A percentile compares a stretch with the other conserved stretches of the same genome.
Conservation (phyloP, 495 filamentous ascomycete genomes). For the Ramalina intermedia region DNA sequence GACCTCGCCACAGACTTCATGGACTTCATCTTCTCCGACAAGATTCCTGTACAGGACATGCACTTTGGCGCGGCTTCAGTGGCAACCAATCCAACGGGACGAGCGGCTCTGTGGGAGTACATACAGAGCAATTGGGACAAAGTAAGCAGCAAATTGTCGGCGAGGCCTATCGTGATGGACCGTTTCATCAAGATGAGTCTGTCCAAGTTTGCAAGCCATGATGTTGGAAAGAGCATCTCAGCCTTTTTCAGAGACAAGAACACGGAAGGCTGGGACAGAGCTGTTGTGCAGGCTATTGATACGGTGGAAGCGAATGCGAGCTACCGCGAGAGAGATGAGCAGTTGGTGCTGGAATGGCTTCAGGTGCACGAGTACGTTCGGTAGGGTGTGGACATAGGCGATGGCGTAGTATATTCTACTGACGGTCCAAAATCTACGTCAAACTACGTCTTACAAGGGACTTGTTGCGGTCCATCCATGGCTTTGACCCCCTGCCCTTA, state of each 20-base stretch:
- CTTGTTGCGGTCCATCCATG: too few species aligned
- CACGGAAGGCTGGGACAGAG: constrained; percentile 65
- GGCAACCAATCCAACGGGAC: constrained; percentile 52
- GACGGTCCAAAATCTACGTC: too few species aligned
- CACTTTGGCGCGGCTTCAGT: constrained; percentile 64
- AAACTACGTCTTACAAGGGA: too few species aligned
- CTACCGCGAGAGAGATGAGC: constrained; percentile 61
- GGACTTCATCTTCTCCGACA: constrained; percentile 65
- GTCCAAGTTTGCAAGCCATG: constrained; percentile 56
- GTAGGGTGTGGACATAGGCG: neutral
- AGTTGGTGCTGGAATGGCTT: constrained; percentile 57
- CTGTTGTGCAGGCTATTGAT: constrained; percentile 63
- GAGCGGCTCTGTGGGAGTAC: constrained; percentile 67
- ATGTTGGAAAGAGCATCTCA: constrained; percentile 61
- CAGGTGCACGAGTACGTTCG: constrained; percentile 41
- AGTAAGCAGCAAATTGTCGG: constrained; percentile 51
- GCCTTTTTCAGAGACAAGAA: constrained; percentile 74
- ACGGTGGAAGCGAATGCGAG: constrained; percentile 62
- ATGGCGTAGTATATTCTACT: too few species aligned
- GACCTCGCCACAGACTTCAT: constrained; percentile 56
- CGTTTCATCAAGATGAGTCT: constrained; percentile 68
- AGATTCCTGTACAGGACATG: constrained; percentile 67
- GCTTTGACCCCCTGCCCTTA: too few species aligned
- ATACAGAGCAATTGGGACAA: constrained; percentile 64
- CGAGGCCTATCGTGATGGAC: constrained; percentile 76